Conservation (phyloP, 257 asterid species). For the Rhazya stricta region DNA sequence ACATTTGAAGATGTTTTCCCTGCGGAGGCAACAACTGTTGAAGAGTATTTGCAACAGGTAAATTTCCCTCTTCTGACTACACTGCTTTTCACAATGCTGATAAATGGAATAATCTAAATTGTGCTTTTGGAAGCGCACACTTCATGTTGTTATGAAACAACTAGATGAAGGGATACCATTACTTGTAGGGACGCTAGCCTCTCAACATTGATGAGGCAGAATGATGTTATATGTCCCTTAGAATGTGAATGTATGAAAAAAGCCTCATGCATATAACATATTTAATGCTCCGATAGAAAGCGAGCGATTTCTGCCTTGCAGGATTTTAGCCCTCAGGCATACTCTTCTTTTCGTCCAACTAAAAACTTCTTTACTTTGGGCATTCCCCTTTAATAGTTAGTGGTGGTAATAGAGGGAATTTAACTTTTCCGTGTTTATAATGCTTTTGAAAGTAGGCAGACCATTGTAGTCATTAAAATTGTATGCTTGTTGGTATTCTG, state of each 20-base stretch:
- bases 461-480: not conserved
- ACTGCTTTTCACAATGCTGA: not conserved
- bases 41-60: conserved; percentile 97
- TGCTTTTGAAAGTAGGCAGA: not conserved
- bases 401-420: not conserved
- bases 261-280: not conserved
- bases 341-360: not conserved
- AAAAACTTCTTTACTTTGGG: not conserved
- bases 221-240: not conserved
- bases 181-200: not conserved
- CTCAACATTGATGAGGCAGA: not conserved
- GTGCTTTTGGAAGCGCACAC: not conserved
- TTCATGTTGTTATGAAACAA: not conserved
- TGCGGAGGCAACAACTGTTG: conserved; percentile 91
- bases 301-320: not conserved
- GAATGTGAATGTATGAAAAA: not conserved
- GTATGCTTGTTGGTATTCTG: not conserved
- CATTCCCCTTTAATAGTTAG: not conserved
- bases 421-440: not conserved
- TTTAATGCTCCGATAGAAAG: not conserved
- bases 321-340: not conserved
- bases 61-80: conserved; percentile 14
- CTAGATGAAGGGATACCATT: not conserved
- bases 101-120: not conserved
- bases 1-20: conserved; percentile 97